phyloP scores from a whole-genome alignment of 2,329 filamentous ascomycete genomes.

The Teratosphaeria nubilosa region DNA sequence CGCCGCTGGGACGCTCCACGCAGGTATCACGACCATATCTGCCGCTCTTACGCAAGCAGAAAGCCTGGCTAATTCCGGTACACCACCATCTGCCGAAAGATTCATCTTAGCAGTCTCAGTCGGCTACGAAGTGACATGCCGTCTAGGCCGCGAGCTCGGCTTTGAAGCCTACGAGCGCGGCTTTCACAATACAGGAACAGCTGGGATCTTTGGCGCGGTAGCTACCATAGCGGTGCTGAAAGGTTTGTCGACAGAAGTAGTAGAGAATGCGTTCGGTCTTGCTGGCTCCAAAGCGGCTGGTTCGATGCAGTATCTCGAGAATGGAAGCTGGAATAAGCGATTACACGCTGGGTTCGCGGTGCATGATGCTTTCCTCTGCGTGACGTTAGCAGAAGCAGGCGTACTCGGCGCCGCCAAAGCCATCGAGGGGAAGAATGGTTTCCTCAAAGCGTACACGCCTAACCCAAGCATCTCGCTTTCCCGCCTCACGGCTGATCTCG shows the following conservation, averaged over 20 bases:
- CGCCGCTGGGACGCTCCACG: conserved; percentile 32
- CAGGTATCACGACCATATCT: conserved; percentile 31
- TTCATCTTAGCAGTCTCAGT: conserved; percentile 26
- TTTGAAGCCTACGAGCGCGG: conserved; percentile 26
- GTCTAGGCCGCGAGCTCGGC: conserved; percentile 25
- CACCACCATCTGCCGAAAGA: conserved; percentile 7
- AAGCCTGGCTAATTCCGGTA: background rate
- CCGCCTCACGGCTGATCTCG: conserved; percentile 13
- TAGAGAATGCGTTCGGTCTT: conserved; percentile 29
- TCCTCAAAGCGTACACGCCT: conserved; percentile 22
- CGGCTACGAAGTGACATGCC: conserved; percentile 27
- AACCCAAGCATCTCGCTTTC: conserved; percentile 13
- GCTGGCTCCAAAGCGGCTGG: conserved; percentile 29
- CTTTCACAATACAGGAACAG: conserved; percentile 30
- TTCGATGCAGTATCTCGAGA: conserved; percentile 31
- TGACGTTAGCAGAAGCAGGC: conserved; percentile 26
- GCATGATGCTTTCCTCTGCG: conserved; percentile 29
- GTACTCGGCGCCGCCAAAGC: conserved; percentile 20
- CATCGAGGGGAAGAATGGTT: conserved; percentile 21
- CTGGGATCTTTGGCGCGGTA: conserved; percentile 29
- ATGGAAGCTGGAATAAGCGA: conserved; percentile 30
- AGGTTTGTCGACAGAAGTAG: conserved; percentile 9
- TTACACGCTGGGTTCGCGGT: conserved; percentile 31
- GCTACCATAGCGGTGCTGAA: conserved; percentile 25
- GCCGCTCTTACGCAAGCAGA: conserved; percentile 28